Base-by-base conservation (phyloP, 139 green algal genomes). In the Chlorella sp. region DNA sequence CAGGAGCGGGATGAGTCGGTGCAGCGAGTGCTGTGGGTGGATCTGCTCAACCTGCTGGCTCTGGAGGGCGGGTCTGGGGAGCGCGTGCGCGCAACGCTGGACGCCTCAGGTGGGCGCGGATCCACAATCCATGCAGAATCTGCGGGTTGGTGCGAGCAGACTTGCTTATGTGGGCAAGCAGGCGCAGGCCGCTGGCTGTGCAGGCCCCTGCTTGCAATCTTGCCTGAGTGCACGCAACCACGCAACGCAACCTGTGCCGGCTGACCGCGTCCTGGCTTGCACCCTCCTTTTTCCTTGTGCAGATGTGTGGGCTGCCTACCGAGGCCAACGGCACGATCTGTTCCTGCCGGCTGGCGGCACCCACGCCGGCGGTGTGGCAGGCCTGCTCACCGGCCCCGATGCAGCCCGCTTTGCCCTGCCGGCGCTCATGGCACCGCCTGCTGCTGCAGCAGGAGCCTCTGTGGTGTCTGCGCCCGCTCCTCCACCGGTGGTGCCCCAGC, bases 231-330 rank as follows among this genome's bases (percentile, higher is more conserved):
- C n/a, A n/a, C n/a, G n/a, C n/a, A n/a, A n/a, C n/a, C n/a, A n/a
- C n/a, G n/a, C n/a, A n/a, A n/a, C n/a, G n/a, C n/a, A n/a, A n/a
- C n/a, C n/a, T n/a, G n/a, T n/a, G n/a, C n/a, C n/a, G n/a, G n/a
- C n/a, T n/a, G n/a, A n/a, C n/a, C n/a, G n/a, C n/a, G n/a, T n/a
- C n/a, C n/a, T n/a, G n/a, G n/a, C n/a, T n/a, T n/a, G n/a, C n/a
- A n/a, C n/a, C n/a, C n/a, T n/a, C n/a, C n/a, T n/a, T 19, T 40
- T 56, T 1, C 60, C 48, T 32, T 3, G 26, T 43, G 70, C 81
- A 86, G 81, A 93, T 1, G 93, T 96, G 44, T 98, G 95, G 95
- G 43, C 64, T 3, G 95, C 95, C 3, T 98, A 96, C 85, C 83
- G 82, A 20, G 88, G 90, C 26, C 93, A 96, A 84, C 88, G 90